Base-by-base conservation (phyloP, 108 stramenopile genomes). In the Ochromonas danica region DNA sequence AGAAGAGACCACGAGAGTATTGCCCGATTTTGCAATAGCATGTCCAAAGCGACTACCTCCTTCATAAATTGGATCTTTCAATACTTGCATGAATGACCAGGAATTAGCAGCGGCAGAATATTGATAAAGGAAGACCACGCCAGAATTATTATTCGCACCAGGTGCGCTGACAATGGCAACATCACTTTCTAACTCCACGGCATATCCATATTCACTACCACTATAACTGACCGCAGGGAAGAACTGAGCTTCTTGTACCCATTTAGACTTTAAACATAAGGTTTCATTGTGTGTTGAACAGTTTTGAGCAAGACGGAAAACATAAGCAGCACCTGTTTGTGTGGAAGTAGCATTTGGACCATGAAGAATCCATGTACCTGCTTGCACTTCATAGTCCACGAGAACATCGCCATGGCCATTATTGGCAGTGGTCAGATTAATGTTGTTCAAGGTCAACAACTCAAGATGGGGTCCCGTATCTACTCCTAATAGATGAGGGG, bases 21-120 rank as follows among this genome's bases (percentile, higher is more conserved):
- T 67, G 17, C 30, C 17, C 30, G 17, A 67, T 31, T 31, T 67
- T 31, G 63, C 63, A 67, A 67, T 33, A 67, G 63, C 75, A 28
- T 71, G 41, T 6, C 90, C 91, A 41, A 90, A 77, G 3, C 85
- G 57, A 42, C 31, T 33, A 57, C 72, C 72, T 42, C n/a, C 40
- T 75, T 39, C 40, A 42, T 17, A 67, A 22, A 67, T 22, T 33
- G 63, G 63, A 67, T 67, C 63, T 31, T 22, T 67, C 31, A 67
- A 67, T 67, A 33, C 63, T 67, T 67, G 63, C 63, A 67, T 31
- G 31, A 67, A 31, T 67, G 30, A 31, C 63, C 63, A 67, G 17
- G 17, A 31, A 22, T 22, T 31, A 67, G 17, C 63, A 67, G 17
- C 72, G 14, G 17, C n/a, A 75, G 40, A 27, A 75, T 75, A 75